Evolutionary conservation across 202 grass and related monocot genomes (phyloP).

Genomic region (Panicum virgatum): DNA sequence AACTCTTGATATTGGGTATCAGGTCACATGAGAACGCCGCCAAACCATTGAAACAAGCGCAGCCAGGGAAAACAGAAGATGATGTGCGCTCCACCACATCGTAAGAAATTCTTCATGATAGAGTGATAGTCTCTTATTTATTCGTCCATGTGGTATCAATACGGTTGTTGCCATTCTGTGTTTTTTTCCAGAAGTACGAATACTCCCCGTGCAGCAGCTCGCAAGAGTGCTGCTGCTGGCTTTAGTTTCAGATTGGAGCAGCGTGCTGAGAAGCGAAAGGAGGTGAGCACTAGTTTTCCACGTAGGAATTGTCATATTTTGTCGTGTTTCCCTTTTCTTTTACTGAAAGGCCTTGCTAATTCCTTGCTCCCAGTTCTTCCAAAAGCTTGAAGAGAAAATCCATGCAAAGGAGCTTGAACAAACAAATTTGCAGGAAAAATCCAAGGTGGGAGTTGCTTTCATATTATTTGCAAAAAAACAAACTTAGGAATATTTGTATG

Average conservation of each 20-base stretch:
- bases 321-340: conserved; percentile 8
- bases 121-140: background rate
- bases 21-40: conserved; percentile 47
- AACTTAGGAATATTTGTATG: conserved; percentile 15
- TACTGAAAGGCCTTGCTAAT: background rate
- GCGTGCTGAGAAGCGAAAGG: conserved; percentile 94
- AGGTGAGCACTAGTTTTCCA: conserved; percentile 58
- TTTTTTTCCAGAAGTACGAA: conserved; percentile 54
- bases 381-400: conserved; percentile 93
- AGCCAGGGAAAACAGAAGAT: conserved; percentile 56
- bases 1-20: conserved; percentile 35
- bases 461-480: conserved; percentile 21
- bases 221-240: conserved; percentile 51
- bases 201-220: conserved; percentile 43
- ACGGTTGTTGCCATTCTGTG: background rate
- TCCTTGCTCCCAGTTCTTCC: conserved; percentile 70
- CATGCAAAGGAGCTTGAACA: conserved; percentile 88
- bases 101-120: conserved; percentile 42
- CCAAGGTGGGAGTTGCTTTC: conserved; percentile 57
- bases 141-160: background rate
- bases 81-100: conserved; percentile 75
- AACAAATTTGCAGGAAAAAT: conserved; percentile 87
- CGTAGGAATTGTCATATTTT: background rate
- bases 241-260: conserved; percentile 89
- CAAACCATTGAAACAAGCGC: conserved; percentile 36